phyloP scores from a whole-genome alignment of 139 green algal genomes.

The Tetradesmus lagerheimii region DNA sequence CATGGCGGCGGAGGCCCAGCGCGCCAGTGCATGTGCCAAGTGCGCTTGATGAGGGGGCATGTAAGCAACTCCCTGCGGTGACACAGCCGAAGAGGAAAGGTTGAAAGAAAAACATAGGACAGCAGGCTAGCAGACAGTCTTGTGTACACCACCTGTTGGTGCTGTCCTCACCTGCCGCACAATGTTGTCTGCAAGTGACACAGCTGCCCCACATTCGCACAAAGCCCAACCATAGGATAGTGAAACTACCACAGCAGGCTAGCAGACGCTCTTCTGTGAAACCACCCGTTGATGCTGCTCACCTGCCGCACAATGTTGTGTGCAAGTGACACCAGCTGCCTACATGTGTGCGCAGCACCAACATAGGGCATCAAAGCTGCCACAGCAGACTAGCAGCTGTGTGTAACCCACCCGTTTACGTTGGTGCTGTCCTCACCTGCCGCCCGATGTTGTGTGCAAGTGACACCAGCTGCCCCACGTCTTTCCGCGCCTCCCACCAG shows the following conservation, averaged over 20 bases:
- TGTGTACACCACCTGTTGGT: too few relatives aligned
- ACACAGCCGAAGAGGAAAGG: not conserved
- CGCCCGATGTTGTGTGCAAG: slow-evolving; percentile 33
- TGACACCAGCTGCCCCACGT: slow-evolving; percentile 47
- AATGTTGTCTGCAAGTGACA: too few relatives aligned
- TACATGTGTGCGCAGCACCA: slow-evolving; percentile 51
- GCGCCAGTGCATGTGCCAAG: not conserved
- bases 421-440: slow-evolving; percentile 19
- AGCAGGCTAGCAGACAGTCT: too few relatives aligned
- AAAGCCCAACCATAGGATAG: too few relatives aligned
- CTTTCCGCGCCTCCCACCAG: slow-evolving; percentile 65
- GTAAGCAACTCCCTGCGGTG: slow-evolving; percentile 23
- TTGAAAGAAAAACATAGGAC: too few relatives aligned
- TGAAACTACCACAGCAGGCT: too few relatives aligned
- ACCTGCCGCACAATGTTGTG: slow-evolving; percentile 38
- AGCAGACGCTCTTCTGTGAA: not conserved
- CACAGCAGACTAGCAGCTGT: not conserved
- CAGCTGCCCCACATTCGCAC: too few relatives aligned
- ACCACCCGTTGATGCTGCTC: not conserved
- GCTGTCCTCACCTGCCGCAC: too few relatives aligned
- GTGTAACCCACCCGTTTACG: not conserved
- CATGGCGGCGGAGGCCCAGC: slow-evolving; percentile 11
- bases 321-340: slow-evolving; percentile 43
- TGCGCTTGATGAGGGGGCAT: slow-evolving; percentile 11
- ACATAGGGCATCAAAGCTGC: slow-evolving; percentile 27